Evolutionary conservation across 371 early-diverging fungal species (phyloP), one percentile per base, ranked within the genome.

Genomic region (Apophysomyces sp.): DNA sequence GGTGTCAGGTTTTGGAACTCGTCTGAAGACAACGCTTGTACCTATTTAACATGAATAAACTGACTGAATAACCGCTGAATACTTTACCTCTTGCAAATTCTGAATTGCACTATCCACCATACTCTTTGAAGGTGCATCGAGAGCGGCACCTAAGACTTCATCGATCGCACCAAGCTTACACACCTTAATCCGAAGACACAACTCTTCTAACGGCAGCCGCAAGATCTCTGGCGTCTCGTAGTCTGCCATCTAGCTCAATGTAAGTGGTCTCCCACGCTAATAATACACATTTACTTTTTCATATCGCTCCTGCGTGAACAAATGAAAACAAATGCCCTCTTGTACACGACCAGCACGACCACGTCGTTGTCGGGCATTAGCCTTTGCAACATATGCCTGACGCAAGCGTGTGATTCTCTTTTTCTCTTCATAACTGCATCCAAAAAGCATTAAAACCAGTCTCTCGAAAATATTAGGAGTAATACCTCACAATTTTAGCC

Each of bases 301-400:
- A 63, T 74, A 89, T 6, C 69, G 74, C 6, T 78, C 49, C 30
- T 71, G 65, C 0, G 89, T 81, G 54, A 90, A 88, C 51, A 95
- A 57, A 61, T 89, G 89, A 62, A 87, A 93, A 39, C 92, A 90
- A 0, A 90, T 68, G 11, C 98, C 98, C 41, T 83, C 82, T 57
- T 87, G 90, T 2, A 93, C 90, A 52, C 99, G 77, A 26, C 99
- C 99, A 4, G 98, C 98, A 58, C 98, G 86, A 30, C 99, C 99
- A 4, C 89, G 75, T 34, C 99, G 82, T 75, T 99, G 99, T 32
- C 81, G 77, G 4, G 89, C 92, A 62, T 92, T 95, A 15, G 97
- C 94, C 60, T 86, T 87, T 28, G 93, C 86, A 16, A 97, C 77
- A 40, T 84, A 85, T 16, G 74, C 81, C 57, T 92, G 91, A 13